Base-by-base conservation (phyloP, 139 green algal genomes). In the Chloropicon primus region DNA sequence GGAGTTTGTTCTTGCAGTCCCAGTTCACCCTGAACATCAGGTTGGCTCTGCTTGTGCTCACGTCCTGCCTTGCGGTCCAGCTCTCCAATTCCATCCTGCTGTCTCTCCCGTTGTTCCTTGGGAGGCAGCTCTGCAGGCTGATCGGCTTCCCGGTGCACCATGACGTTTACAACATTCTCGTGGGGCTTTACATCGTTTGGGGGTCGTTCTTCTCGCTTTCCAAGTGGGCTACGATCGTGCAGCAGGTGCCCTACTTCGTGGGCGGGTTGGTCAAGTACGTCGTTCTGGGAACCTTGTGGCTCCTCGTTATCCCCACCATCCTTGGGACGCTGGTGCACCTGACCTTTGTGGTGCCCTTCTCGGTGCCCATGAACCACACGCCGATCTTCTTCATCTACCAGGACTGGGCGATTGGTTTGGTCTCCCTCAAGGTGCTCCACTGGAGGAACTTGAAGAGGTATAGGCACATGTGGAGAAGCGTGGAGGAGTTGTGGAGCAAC, bases 111-210 rank as follows among this genome's bases (percentile, higher is more conserved):
- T 23, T 81, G 26, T 25, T 28, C 24, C 29, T 84, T 21, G 80
- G 80, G 41, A 77, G 74, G 23, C 74, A 78, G 23, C 27, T 74
- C 10, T 78, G 25, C 28, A 71, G 23, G 74, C 27, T 78, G 74
- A 26, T 21, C 27, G 27, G 28, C 5, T 78, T 78, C 27, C 77
- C 81, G 1, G 24, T 76, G 22, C 26, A 25, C 54, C 74, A 85
- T 71, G 84, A 88, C 74, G 26, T 85, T 22, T 87, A 88, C 74
- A 54, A 74, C 5, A 74, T 75, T 23, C 26, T 79, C 22, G 26
- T 87, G 27, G 84, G 84, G 2, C 71, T 22, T 23, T 87, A 88
- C 79, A 71, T 78, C n/a, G 41, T 87, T 0, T 88, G 84, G 84
- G 83, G 77, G 10, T n/a, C 26, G 1, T 24, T 17, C 10, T 62